phyloP scores from a whole-genome alignment of 2,329 filamentous ascomycete genomes.

The Leptographium radiaticola region DNA sequence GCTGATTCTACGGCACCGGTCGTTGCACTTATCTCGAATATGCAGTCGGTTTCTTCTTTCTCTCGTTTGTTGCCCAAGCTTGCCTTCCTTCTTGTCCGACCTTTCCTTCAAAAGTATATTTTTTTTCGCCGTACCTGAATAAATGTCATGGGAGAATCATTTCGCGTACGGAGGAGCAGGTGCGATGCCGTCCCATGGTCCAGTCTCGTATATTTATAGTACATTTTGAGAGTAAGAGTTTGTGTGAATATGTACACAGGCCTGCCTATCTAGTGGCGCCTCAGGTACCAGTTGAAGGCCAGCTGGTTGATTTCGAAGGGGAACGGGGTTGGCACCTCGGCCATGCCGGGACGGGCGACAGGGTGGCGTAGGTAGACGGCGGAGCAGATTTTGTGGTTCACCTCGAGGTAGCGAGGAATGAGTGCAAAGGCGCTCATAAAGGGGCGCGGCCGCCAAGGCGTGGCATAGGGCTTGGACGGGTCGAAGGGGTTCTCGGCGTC shows the following conservation, averaged over 20 bases:
- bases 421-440: slow-evolving; percentile 92
- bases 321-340: slow-evolving; percentile 81
- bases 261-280: slow-evolving; percentile 31
- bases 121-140: slow-evolving; percentile 1
- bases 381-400: slow-evolving; percentile 93
- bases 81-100: not conserved
- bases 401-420: slow-evolving; percentile 88
- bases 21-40: not conserved
- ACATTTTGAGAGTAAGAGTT: not conserved
- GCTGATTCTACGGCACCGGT: not conserved
- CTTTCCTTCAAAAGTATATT: not conserved
- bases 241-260: not conserved
- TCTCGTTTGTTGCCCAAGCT: not conserved
- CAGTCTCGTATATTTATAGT: slow-evolving; percentile 1
- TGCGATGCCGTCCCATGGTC: not conserved
- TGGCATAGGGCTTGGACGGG: slow-evolving; percentile 67
- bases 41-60: slow-evolving; percentile 1
- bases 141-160: not conserved
- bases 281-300: slow-evolving; percentile 89
- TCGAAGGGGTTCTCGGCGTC: slow-evolving; percentile 68
- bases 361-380: slow-evolving; percentile 93
- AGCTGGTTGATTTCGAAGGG: slow-evolving; percentile 55
- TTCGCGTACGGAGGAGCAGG: not conserved
- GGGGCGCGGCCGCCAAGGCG: slow-evolving; percentile 76
- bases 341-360: slow-evolving; percentile 66